Percentiles rank a stretch among this genome's conserved stretches.
These are phyloP conservation scores for Clarireedia homoeocarpa DNA, from an alignment of 2,329 filamentous ascomycete species.

Conservation along the genomic window DNA sequence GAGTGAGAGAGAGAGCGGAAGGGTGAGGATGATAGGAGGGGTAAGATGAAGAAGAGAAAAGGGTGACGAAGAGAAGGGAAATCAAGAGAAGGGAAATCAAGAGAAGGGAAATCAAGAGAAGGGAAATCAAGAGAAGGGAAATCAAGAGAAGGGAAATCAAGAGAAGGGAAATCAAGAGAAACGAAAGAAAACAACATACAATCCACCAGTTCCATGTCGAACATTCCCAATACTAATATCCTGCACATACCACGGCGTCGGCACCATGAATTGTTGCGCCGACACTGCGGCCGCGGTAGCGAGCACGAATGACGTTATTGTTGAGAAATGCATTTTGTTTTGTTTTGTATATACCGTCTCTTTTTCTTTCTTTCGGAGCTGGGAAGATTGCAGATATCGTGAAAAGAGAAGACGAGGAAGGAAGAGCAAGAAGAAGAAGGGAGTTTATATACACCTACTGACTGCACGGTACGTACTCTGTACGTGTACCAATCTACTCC, in stretches of 20 bases:
- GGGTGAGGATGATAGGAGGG: not conserved
- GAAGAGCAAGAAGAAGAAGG: too few species aligned
- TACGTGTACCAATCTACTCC: too few species aligned
- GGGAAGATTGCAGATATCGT: too few species aligned
- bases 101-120: not conserved
- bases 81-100: not conserved
- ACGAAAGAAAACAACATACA: conserved; percentile 5
- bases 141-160: not conserved
- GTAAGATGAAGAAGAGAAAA: not conserved
- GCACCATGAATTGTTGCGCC: conserved; percentile 9
- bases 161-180: not conserved
- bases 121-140: not conserved
- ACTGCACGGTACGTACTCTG: too few species aligned
- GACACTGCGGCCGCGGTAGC: not conserved
- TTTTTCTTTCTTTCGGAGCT: too few species aligned
- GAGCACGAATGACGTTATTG: too few species aligned
- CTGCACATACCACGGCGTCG: conserved; percentile 14
- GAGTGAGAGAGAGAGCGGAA: not conserved
- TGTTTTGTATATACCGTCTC: too few species aligned
- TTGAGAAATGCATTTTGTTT: too few species aligned
- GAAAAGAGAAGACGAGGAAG: too few species aligned
- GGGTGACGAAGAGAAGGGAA: not conserved
- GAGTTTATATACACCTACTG: too few species aligned
- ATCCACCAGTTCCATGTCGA: conserved; percentile 17
- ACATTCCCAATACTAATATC: conserved; percentile 12